Evolutionary conservation across 139 green algal genomes (phyloP), one percentile per base, ranked within the genome.

Genomic region (Edaphochlamys debaryana): DNA sequence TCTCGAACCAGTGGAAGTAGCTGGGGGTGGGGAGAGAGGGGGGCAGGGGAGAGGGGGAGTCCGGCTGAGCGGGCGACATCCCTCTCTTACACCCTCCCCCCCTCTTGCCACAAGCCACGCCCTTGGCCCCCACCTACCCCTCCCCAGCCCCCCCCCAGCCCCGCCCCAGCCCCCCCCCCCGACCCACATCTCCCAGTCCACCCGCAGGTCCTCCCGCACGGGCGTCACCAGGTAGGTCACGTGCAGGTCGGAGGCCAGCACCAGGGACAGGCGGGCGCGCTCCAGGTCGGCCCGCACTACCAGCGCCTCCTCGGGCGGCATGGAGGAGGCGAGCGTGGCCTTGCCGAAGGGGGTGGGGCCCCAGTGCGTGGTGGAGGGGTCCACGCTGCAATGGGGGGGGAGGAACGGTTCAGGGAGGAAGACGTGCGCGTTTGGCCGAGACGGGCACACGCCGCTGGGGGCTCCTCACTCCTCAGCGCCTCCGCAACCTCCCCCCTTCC

Each of bases 171-270:
- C n/a, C n/a, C n/a, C n/a, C n/a, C n/a, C n/a, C n/a, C 58, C 29
- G n/a, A 36, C 74, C 48, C 67, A 91, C 87, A 69, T 88, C 72
- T 77, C 70, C 86, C 85, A 88, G 81, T 90, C 56, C 36, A 88
- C 42, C 20, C 41, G 63, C 38, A 96, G 45, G 19, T 93, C 84
- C 62, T 94, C 83, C 20, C 80, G 89, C 0, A 93, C 50, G 27
- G 93, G 94, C 22, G 94, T 96, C 62, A 97, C 88, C 37, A 98
- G 88, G 88, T 92, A 98, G 27, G 92, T 95, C 38, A 98, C 90
- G 89, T 98, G 95, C 63, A 98, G 90, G 84, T 98, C 95, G 9
- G 90, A 93, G 48, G 89, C 79, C 87, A 97, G 75, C 68, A 95
- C 91, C 77, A 97, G 90, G 1, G 67, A 75, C 72, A 91, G 40